Conservation (phyloP, 169 alveolate genomes). For the Plasmodium falciparum region DNA sequence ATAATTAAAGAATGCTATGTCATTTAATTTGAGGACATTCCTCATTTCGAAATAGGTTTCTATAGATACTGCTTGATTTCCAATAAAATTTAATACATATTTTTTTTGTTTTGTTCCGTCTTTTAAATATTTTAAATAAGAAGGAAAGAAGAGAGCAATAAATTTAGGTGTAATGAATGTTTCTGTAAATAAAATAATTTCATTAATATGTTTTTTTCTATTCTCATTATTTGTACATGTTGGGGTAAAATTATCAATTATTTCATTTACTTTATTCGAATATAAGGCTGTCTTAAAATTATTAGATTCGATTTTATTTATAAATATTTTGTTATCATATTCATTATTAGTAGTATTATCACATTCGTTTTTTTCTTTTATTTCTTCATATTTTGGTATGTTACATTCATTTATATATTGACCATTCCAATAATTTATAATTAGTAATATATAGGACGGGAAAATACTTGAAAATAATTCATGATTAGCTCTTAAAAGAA, state of each 20-base stretch:
- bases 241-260: background rate
- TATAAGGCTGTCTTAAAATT: constrained; percentile 4
- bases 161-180: constrained; percentile 73
- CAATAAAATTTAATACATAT: constrained; percentile 45
- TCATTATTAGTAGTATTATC: background rate
- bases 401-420: background rate
- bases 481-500: constrained; percentile 62
- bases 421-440: constrained; percentile 61
- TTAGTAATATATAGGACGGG: constrained; percentile 52
- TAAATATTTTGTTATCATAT: background rate
- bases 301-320: background rate
- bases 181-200: constrained; percentile 51
- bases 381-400: background rate
- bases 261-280: constrained; percentile 41
- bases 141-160: constrained; percentile 75
- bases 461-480: constrained; percentile 60
- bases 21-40: constrained; percentile 46
- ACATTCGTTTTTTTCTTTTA: background rate
- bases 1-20: constrained; percentile 47
- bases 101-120: constrained; percentile 54
- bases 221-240: background rate
- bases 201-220: constrained; percentile 35
- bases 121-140: constrained; percentile 57
- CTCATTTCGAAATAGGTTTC: constrained; percentile 74
- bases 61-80: constrained; percentile 69